Evolutionary conservation across 2,329 filamentous ascomycete species (phyloP), one percentile per base, ranked within the genome.

Genomic region (Alternaria arbusti): DNA sequence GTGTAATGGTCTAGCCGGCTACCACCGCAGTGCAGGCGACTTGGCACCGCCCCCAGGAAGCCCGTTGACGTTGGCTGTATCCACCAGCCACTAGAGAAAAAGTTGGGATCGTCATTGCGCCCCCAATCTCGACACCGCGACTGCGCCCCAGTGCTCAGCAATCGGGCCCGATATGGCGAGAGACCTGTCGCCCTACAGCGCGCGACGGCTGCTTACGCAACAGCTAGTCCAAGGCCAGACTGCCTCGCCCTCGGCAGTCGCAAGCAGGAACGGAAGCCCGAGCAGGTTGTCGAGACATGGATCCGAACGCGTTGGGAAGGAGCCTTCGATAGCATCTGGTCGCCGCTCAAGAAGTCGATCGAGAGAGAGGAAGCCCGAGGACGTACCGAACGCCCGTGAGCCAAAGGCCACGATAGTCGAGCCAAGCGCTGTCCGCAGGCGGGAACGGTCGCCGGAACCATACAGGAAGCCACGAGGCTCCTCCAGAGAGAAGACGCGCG

Each of bases 151-250:
- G 57, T 52, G 32, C 44, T 36, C 49, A 59, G 30, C 20, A 61
- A 26, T 36, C 54, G 56, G 59, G 54, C 49, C 30, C 60, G 66
- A 32, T 57, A 74, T 74, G 71, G 63, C 69, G 28, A 72, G 74
- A 60, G 75, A 76, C 23, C 63, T 77, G 57, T 78, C 77, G 43
- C 74, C 75, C 22, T 76, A 70, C 65, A 78, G 76, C 61, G 72
- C 74, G 36, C 68, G 76, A 40, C 71, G 70, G 30, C 69, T 76
- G 46, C 58, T 78, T 60, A 78, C 71, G 28, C 67, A 74, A 63
- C 63, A 75, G 49, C 62, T 75, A 54, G 65, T 65, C 13, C 69
- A 65, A 44, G 69, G 54, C 22, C 67, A 61, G 56, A 59, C 59
- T 46, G 61, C 59, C 8, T 64, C 67, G 23, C 64, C 67, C 13